Percentiles rank a stretch among this genome's conserved stretches.
phyloP scores from a whole-genome alignment of 345 rosid species.

The Salix suchowensis region DNA sequence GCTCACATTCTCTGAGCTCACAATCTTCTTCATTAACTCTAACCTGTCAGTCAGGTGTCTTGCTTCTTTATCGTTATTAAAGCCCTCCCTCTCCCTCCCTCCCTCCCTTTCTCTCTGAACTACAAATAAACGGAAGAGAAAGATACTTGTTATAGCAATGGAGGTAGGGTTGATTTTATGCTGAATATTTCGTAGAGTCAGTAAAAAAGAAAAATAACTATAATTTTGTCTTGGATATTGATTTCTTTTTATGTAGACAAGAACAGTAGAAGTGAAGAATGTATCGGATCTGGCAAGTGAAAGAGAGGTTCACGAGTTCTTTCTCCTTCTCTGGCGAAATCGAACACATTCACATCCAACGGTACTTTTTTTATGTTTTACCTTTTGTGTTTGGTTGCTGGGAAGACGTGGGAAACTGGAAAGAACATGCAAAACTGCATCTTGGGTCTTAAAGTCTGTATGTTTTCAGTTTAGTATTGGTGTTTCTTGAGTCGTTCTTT shows the following conservation, averaged over 20 bases:
- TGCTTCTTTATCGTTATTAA: background rate
- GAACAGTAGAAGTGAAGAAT: constrained; percentile 75
- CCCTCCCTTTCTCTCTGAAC: background rate
- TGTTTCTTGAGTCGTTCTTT: too few species aligned
- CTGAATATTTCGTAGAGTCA: background rate
- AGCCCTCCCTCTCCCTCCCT: constrained; percentile 2
- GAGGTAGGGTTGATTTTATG: constrained; percentile 6
- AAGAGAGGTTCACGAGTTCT: constrained; percentile 98
- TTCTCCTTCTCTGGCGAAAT: constrained; percentile 92
- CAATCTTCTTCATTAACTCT: background rate
- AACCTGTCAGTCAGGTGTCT: constrained; percentile 9
- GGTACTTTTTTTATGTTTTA: background rate
- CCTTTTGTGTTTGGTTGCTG: background rate
- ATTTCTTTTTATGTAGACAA: constrained; percentile 33
- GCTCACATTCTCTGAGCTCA: constrained; percentile 3
- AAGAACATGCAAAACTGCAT: too few species aligned
- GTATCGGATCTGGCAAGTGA: constrained; percentile 93
- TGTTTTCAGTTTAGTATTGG: too few species aligned
- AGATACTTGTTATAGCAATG: constrained; percentile 3
- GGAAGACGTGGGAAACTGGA: too few species aligned
- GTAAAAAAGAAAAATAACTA: background rate
- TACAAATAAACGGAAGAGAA: background rate
- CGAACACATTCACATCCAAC: background rate
- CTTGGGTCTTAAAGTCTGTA: too few species aligned
- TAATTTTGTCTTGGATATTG: background rate